Percentiles rank a stretch among this genome's conserved stretches.
Conservation (phyloP, 352 stramenopile species). For the Globisporangium barbulae region DNA sequence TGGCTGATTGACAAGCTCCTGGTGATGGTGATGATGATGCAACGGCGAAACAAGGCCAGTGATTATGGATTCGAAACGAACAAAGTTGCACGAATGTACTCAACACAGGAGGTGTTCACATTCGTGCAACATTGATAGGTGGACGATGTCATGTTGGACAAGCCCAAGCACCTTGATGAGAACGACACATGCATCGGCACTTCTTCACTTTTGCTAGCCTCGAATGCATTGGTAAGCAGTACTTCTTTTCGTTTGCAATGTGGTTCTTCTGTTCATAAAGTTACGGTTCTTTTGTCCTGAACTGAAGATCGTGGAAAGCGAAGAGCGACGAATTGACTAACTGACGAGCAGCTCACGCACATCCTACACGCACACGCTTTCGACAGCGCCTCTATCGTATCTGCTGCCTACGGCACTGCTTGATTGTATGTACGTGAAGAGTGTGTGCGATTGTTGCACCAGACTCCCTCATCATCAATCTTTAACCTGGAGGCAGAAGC, state of each 20-base stretch:
- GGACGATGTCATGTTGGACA: not conserved
- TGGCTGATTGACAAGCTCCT: not conserved
- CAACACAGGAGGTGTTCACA: not conserved
- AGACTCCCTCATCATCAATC: not conserved
- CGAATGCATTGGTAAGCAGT: not conserved
- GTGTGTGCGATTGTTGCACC: no score
- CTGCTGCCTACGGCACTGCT: not conserved
- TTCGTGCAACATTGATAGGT: not conserved
- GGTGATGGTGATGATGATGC: not conserved
- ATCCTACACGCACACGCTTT: not conserved
- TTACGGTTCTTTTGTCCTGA: not conserved
- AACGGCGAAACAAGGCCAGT: not conserved
- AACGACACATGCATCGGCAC: not conserved
- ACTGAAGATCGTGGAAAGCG: not conserved
- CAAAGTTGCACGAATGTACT: not conserved
- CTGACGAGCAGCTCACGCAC: not conserved
- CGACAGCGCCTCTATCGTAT: not conserved
- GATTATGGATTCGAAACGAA: not conserved
- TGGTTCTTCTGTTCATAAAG: not conserved
- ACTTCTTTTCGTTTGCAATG: not conserved
- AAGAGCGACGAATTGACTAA: not conserved
- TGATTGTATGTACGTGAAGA: not conserved
- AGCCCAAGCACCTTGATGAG: not conserved
- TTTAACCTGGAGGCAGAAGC: conserved; percentile 65
- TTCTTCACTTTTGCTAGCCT: not conserved